These are phyloP conservation scores for Isochrysis galbana DNA, from an alignment of 78 protist genomes.

Conservation along the genomic window DNA sequence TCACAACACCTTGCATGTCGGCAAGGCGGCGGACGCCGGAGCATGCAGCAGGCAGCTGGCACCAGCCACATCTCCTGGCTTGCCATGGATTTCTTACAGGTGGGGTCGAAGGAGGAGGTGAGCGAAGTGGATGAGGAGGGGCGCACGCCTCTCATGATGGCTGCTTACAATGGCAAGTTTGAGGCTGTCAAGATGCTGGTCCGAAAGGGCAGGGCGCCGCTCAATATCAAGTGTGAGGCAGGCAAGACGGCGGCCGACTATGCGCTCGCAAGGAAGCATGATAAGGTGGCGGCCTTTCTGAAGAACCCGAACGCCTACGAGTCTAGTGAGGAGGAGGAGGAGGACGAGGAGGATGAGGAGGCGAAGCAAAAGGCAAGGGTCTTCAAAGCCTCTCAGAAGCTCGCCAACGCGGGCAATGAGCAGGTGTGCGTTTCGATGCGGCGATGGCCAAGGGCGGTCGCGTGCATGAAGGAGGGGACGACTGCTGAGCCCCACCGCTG, in stretches of 20 bases:
- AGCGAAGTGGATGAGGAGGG: neutral
- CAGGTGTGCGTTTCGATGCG: neutral
- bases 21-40: no score
- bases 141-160: constrained; percentile 28
- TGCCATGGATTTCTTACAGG: no score
- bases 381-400: constrained; percentile 10
- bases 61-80: no score
- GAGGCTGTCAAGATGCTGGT: neutral
- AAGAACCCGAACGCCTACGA: neutral
- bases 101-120: neutral
- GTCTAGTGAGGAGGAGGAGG: neutral
- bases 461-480: no score
- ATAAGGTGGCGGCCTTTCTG: neutral
- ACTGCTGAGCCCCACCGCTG: no score
- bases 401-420: neutral
- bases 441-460: no score
- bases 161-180: neutral
- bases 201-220: neutral
- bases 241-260: constrained; percentile 2
- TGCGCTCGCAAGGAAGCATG: neutral
- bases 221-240: neutral
- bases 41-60: no score
- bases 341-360: neutral
- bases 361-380: neutral
- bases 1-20: no score